phyloP scores from a whole-genome alignment of 257 asterid species.

The Dorcoceras hygrometricum region DNA sequence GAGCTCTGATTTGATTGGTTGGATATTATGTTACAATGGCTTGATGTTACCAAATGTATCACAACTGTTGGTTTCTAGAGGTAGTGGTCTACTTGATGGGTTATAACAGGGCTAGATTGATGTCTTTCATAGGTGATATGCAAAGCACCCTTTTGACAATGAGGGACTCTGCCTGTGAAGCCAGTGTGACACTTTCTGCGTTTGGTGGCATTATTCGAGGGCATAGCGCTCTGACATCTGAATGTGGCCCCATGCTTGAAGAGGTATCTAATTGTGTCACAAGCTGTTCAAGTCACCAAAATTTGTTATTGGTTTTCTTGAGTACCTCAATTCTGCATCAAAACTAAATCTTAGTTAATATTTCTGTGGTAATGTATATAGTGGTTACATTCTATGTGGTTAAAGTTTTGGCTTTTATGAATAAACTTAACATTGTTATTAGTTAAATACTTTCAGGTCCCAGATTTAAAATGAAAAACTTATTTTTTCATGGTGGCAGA shows the following conservation, averaged over 20 bases:
- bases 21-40: constrained; percentile 13
- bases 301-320: constrained; percentile 2
- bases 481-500: not conserved
- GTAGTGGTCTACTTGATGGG: constrained; percentile 21
- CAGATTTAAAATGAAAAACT: not conserved
- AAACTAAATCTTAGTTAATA: not conserved
- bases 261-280: constrained; percentile 53
- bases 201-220: constrained; percentile 69
- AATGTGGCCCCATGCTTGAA: constrained; percentile 99
- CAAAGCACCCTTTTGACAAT: constrained; percentile 86
- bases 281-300: constrained; percentile 13
- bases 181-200: constrained; percentile 75
- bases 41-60: constrained; percentile 18
- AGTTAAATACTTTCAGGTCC: not conserved
- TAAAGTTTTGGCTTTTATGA: not conserved
- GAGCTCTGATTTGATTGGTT: constrained; percentile 13
- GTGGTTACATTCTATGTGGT: not conserved
- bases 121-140: constrained; percentile 62
- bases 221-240: constrained; percentile 91
- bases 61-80: constrained; percentile 6
- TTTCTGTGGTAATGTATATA: not conserved
- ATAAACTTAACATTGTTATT: not conserved
- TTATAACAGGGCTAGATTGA: constrained; percentile 17
- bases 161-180: constrained; percentile 85
- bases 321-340: constrained; percentile 7